Conservation (phyloP, 2,329 filamentous ascomycete genomes). For the Colletotrichum sp. region DNA sequence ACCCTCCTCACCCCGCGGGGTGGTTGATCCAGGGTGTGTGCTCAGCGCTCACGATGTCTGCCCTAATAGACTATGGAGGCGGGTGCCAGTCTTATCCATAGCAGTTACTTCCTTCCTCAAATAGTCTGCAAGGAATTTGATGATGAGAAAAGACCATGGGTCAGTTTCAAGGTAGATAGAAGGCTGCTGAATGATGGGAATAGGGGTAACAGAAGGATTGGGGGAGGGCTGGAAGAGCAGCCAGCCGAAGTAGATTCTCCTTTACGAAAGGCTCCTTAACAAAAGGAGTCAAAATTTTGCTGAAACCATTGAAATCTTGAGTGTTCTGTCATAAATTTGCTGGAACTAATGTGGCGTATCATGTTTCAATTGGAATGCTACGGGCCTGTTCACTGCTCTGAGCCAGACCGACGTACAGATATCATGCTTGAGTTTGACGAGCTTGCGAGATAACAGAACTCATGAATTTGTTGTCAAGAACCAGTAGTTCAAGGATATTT, state of each 20-base stretch:
- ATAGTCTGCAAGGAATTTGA: accelerated
- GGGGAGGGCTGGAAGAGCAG: background rate
- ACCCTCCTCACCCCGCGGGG: background rate
- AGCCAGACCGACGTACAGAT: background rate
- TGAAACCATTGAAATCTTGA: background rate
- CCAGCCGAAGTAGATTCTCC: background rate
- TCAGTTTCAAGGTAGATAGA: accelerated
- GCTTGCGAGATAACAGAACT: background rate
- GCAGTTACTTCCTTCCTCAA: background rate
- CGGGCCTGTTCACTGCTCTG: background rate
- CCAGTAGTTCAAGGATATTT: background rate
- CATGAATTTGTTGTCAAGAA: too few species aligned
- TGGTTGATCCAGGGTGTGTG: background rate
- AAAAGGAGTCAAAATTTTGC: too few species aligned
- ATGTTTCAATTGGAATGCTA: accelerated
- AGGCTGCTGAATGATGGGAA: accelerated
- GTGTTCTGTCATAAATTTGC: too few species aligned
- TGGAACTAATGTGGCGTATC: background rate
- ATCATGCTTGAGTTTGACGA: background rate
- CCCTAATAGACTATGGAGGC: background rate
- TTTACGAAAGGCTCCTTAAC: accelerated
- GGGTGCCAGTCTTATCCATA: background rate
- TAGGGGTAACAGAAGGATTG: background rate
- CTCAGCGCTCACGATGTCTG: background rate
- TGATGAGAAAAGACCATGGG: background rate